Conservation (phyloP, 1,284 basidiomycete species). For the Papiliotrema terrestris region DNA sequence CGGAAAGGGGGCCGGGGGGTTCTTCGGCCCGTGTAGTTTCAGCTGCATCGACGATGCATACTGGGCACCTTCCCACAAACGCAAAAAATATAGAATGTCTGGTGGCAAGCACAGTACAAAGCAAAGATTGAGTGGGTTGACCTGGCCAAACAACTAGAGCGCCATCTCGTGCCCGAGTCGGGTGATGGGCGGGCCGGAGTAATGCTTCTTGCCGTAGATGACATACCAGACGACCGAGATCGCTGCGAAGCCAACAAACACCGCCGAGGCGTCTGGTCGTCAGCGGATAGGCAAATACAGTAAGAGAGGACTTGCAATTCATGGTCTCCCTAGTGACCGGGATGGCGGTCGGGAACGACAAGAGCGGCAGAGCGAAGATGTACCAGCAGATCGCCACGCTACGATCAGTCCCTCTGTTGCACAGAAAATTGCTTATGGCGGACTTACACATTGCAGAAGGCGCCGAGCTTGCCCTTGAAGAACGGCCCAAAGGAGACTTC, state of each 20-base stretch:
- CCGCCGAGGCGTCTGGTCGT: slow-evolving; percentile 54
- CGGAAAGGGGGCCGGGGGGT: too few relatives aligned
- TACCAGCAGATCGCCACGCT: slow-evolving; percentile 28
- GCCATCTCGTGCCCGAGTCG: slow-evolving; percentile 1
- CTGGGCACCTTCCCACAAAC: too few relatives aligned
- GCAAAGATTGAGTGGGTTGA: too few relatives aligned
- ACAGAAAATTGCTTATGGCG: not conserved
- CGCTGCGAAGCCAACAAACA: slow-evolving; percentile 59
- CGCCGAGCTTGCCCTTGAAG: slow-evolving; percentile 45
- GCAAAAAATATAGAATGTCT: too few relatives aligned
- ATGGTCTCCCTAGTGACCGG: slow-evolving; percentile 29
- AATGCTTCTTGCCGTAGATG: slow-evolving; percentile 45
- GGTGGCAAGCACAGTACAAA: too few relatives aligned
- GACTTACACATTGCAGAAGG: slow-evolving; percentile 36
- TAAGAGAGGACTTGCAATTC: slow-evolving; percentile 22
- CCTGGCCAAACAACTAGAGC: not conserved
- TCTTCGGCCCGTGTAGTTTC: too few relatives aligned
- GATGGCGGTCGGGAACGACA: slow-evolving; percentile 32
- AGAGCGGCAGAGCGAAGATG: slow-evolving; percentile 29
- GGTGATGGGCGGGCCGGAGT: slow-evolving; percentile 33
- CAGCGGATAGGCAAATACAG: not conserved
- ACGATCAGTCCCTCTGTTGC: not conserved
- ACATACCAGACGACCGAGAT: slow-evolving; percentile 61
- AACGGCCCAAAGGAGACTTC: slow-evolving; percentile 38
- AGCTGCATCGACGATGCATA: too few relatives aligned